Evolutionary conservation across 2,329 filamentous ascomycete genomes (phyloP), one percentile per base, ranked within the genome.

Genomic region (Monilinia vaccinii-corymbosi): DNA sequence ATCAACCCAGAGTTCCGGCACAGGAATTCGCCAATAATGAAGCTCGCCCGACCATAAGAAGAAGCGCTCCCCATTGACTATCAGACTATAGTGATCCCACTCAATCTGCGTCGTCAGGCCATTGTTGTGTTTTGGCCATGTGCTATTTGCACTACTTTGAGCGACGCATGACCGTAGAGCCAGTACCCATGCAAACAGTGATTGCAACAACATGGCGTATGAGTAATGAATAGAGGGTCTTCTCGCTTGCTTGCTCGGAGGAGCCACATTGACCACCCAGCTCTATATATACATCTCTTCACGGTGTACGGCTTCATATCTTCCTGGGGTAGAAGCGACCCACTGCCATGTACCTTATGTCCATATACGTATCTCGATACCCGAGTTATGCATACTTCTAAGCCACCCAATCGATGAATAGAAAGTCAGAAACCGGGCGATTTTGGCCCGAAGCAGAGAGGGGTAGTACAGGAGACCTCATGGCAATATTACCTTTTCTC

Each of bases 1-100:
- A 65, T 93, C 89, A 10, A 87, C 76, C 77, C 86, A 85, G 3
- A 87, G 73, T 25, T 76, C 75, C 3, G 82, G 78, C 2, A 86
- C 83, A 0, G 84, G 83, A 3, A 85, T 73, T 67, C 81, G 62
- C 74, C 75, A 79, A 67, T 81, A 81, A 64, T 82, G 79, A 25
- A 82, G 76, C 66, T 68, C 57, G 9, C 57, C 57, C 2, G 57
- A 32, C 57, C 57, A 60, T 23, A 60, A 28, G 10, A 55, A 60
- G 23, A 60, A 38, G 11, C 57, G 49, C n/a, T 60, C 40, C 16
- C 57, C 57, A 47, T 60, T 47, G 18, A 60, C 23, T 9, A 40
- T 55, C 31, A 60, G 32, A 46, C 57, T 60, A 25, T 60, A 60
- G 7, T 60, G 49, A 47, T 60, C 57, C 57, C 57, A 60, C 21